Evolutionary conservation across 1,284 basidiomycete genomes (phyloP).

Genomic region (Chalciporus sp.): DNA sequence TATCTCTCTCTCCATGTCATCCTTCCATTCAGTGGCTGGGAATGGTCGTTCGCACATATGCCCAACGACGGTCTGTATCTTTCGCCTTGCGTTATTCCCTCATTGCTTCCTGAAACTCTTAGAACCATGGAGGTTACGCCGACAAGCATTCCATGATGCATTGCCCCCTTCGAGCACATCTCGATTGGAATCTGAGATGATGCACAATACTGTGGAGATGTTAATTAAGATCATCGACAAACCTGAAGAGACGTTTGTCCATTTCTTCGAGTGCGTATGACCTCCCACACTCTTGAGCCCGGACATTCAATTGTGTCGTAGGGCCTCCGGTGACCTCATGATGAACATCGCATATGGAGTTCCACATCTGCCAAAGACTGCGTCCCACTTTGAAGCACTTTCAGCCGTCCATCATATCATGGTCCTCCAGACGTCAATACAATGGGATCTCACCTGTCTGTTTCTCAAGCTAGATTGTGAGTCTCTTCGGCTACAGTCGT

Average conservation of each 20-base stretch:
- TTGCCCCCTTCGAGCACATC: constrained; percentile 3
- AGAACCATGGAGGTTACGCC: constrained; percentile 6
- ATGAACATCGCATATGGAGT: constrained; percentile 9
- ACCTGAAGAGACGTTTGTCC: constrained; percentile 3
- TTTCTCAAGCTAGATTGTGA: constrained; percentile 5
- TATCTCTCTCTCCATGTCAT: not conserved
- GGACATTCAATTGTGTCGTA: not conserved
- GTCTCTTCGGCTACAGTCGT: not conserved
- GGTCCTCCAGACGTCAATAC: constrained; percentile 5
- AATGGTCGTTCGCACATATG: constrained; percentile 12
- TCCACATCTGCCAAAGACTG: constrained; percentile 3
- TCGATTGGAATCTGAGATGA: constrained; percentile 7
- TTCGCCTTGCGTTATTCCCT: not conserved
- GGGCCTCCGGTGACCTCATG: constrained; percentile 12
- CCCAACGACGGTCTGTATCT: constrained; percentile 5
- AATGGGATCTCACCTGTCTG: constrained; percentile 9
- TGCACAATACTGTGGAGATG: constrained; percentile 10
- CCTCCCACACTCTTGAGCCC: not conserved
- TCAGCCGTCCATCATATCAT: constrained; percentile 4
- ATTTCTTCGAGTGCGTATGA: constrained; percentile 4
- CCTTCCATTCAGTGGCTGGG: constrained; percentile 3
- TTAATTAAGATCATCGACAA: constrained; percentile 6
- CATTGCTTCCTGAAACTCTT: not conserved
- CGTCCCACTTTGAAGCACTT: constrained; percentile 5
- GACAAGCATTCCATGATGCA: constrained; percentile 9